Evolutionary conservation across 257 asterid species (phyloP).

Genomic region (Solanum infundibuliforme): DNA sequence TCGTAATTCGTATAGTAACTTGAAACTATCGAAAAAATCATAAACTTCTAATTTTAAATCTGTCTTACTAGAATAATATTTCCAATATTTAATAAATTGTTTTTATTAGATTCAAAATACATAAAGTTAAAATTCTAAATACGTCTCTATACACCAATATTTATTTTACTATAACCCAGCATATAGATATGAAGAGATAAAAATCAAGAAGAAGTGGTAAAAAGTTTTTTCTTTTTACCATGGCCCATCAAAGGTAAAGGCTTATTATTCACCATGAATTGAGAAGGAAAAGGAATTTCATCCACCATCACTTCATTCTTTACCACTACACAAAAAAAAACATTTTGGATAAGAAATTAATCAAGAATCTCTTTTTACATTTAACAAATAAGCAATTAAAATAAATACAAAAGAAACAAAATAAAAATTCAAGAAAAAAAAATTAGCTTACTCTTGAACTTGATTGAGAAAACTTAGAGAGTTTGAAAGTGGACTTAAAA

Average conservation of each 20-base stretch:
- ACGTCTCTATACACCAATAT: not conserved
- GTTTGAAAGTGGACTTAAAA: not conserved
- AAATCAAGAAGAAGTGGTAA: not conserved
- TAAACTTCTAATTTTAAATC: not conserved
- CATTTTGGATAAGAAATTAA: not conserved
- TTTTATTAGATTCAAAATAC: not conserved
- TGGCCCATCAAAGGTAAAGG: conserved; percentile 42
- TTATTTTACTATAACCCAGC: conserved; percentile 15
- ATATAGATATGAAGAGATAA: conserved; percentile 8
- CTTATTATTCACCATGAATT: conserved; percentile 17
- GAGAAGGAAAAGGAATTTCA: conserved; percentile 45
- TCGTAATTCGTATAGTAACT: not conserved
- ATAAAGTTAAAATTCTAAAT: not conserved
- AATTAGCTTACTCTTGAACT: not conserved
- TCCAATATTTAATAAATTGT: not conserved
- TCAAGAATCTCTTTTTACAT: not conserved
- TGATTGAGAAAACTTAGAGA: not conserved
- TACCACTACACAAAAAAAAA: conserved; percentile 35
- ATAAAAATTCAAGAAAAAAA: not conserved
- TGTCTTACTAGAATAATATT: not conserved
- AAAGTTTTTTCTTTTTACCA: conserved; percentile 13
- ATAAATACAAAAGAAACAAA: not conserved
- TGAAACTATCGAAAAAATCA: not conserved
- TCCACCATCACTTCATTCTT: conserved; percentile 41
- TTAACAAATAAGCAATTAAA: not conserved